phyloP scores from a whole-genome alignment of 768 basidiomycete species.

The Pulveroboletus ravenelii region DNA sequence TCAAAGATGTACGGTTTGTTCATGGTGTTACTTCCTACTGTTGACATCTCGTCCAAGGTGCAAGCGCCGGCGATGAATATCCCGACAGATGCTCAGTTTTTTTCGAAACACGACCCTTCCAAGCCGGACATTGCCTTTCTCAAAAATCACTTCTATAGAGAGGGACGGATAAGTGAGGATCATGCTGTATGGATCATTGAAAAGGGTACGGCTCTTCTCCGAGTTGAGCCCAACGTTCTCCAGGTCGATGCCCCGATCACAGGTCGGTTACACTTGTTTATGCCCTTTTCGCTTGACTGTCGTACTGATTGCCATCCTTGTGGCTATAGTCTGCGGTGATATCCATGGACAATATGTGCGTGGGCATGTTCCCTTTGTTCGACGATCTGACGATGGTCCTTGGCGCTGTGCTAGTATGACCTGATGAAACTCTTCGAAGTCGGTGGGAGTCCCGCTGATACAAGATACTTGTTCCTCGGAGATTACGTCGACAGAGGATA shows the following conservation, averaged over 20 bases:
- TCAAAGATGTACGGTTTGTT: slow-evolving; percentile 75
- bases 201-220: slow-evolving; percentile 79
- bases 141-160: slow-evolving; percentile 98
- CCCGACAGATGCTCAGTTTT: slow-evolving; percentile 94
- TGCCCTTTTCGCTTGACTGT: not conserved
- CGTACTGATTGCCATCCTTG: slow-evolving; percentile 3
- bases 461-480: slow-evolving; percentile 86
- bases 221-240: slow-evolving; percentile 83
- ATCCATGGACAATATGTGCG: slow-evolving; percentile 99
- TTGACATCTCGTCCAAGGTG: slow-evolving; percentile 49
- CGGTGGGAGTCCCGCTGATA: slow-evolving; percentile 90
- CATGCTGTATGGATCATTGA: slow-evolving; percentile 93
- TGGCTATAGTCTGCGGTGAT: slow-evolving; percentile 85
- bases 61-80: slow-evolving; percentile 95
- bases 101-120: slow-evolving; percentile 70
- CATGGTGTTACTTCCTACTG: slow-evolving; percentile 2
- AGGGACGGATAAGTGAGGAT: slow-evolving; percentile 89
- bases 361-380: slow-evolving; percentile 7
- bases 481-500: slow-evolving; percentile 94
- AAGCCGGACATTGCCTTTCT: slow-evolving; percentile 96
- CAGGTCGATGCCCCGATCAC: slow-evolving; percentile 97
- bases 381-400: slow-evolving; percentile 4
- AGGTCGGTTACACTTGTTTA: slow-evolving; percentile 41
- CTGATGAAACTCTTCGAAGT: slow-evolving; percentile 95
- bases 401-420: slow-evolving; percentile 57